Conservation (phyloP, 2,329 filamentous ascomycete genomes). For the Claviceps lovelessii region DNA sequence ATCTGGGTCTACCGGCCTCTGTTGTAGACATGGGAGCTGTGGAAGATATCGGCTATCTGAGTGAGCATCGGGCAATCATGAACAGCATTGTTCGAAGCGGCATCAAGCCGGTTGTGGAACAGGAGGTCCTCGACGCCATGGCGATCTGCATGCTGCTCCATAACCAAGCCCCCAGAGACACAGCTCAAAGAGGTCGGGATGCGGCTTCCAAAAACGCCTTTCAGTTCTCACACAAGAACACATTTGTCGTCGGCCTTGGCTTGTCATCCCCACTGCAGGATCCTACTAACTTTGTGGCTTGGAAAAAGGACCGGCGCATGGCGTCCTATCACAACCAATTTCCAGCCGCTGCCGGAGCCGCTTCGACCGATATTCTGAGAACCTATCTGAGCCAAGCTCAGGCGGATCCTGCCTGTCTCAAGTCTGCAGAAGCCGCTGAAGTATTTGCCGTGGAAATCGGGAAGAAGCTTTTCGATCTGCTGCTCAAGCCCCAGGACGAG, state of each 20-base stretch:
- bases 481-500: slow-evolving; percentile 7
- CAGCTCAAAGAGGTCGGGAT: background rate
- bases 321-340: slow-evolving; percentile 8
- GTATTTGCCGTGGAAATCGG: slow-evolving; percentile 8
- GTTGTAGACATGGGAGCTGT: slow-evolving; percentile 1
- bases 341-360: background rate
- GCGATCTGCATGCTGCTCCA: background rate
- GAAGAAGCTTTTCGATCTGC: slow-evolving; percentile 7
- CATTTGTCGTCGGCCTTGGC: slow-evolving; percentile 8
- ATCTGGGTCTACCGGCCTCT: background rate
- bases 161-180: background rate
- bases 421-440: background rate
- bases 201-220: background rate
- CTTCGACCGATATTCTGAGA: background rate
- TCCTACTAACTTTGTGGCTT: slow-evolving; percentile 7
- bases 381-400: background rate
- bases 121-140: background rate
- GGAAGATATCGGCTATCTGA: background rate
- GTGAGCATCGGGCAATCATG: background rate
- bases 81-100: background rate
- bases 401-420: background rate
- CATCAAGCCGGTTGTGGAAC: background rate
- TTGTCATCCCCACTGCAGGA: slow-evolving; percentile 6
- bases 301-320: slow-evolving; percentile 12
- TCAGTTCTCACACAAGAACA: background rate